Evolutionary conservation across 2,329 filamentous ascomycete species (phyloP).

Genomic region (Cercospora canescens): DNA sequence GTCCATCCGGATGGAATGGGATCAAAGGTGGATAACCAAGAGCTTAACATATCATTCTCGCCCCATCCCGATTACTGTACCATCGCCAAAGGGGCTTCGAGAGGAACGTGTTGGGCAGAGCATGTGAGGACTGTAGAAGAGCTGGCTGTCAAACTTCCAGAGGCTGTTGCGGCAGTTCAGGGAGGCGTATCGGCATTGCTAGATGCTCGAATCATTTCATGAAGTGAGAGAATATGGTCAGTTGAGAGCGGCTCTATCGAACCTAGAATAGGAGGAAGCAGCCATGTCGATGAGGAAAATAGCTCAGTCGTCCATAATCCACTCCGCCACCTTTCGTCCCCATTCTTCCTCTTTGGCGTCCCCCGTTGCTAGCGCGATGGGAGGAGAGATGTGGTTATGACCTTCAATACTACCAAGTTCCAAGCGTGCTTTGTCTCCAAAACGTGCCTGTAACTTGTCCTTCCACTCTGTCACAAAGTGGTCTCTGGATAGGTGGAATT

Average conservation of each 20-base stretch:
- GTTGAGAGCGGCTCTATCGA: background rate
- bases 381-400: background rate
- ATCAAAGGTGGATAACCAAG: slow-evolving; percentile 61
- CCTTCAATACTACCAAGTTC: background rate
- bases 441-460: background rate
- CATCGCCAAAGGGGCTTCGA: slow-evolving; percentile 66
- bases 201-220: slow-evolving; percentile 46
- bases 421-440: background rate
- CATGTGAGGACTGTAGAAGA: slow-evolving; percentile 59
- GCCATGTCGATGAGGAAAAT: background rate
- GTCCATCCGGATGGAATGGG: slow-evolving; percentile 67
- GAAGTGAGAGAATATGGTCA: background rate
- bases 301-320: background rate
- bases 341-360: background rate
- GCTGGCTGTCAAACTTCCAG: slow-evolving; percentile 52
- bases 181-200: slow-evolving; percentile 61
- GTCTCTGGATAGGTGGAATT: background rate
- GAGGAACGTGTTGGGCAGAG: slow-evolving; percentile 61
- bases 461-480: background rate
- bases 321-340: background rate
- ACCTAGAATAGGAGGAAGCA: too few species aligned
- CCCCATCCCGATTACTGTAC: slow-evolving; percentile 68
- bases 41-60: slow-evolving; percentile 66
- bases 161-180: slow-evolving; percentile 61
- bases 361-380: background rate